Percentiles rank a stretch among this genome's conserved stretches.
Evolutionary conservation across 2,329 filamentous ascomycete genomes (phyloP).

Genomic region (Zymoseptoria crescenta): DNA sequence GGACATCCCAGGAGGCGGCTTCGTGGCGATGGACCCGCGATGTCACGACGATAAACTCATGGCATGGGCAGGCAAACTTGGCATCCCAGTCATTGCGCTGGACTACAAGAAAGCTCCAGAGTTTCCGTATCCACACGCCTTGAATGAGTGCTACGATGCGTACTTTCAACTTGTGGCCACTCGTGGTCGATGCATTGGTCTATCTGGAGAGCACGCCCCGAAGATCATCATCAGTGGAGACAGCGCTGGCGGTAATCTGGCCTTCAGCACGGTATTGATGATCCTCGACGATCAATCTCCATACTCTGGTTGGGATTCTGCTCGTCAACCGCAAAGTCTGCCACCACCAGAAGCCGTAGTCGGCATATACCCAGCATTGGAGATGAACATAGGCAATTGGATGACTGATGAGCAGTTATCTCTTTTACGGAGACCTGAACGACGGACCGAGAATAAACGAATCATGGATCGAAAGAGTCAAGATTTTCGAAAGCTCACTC

Average conservation of each 20-base stretch:
- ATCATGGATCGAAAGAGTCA: slow-evolving; percentile 79
- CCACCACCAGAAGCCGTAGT: slow-evolving; percentile 67
- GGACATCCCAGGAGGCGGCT: slow-evolving; percentile 89
- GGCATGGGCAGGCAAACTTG: slow-evolving; percentile 82
- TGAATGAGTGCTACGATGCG: slow-evolving; percentile 83
- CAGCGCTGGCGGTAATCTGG: slow-evolving; percentile 75
- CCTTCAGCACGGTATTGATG: slow-evolving; percentile 78
- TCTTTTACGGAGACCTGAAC: slow-evolving; percentile 74
- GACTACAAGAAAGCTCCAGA: slow-evolving; percentile 87
- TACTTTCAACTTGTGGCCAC: slow-evolving; percentile 67
- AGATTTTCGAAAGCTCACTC: slow-evolving; percentile 76
- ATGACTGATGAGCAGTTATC: slow-evolving; percentile 99
- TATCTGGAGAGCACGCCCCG: slow-evolving; percentile 59
- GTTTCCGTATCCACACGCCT: slow-evolving; percentile 72
- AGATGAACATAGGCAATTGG: slow-evolving; percentile 98
- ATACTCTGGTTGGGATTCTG: slow-evolving; percentile 26
- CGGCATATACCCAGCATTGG: slow-evolving; percentile 79
- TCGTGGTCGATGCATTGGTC: slow-evolving; percentile 65
- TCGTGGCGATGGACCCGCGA: slow-evolving; percentile 93
- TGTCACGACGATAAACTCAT: slow-evolving; percentile 91
- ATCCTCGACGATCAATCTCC: slow-evolving; percentile 59
- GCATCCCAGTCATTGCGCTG: slow-evolving; percentile 79
- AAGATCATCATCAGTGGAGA: slow-evolving; percentile 69
- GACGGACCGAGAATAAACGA: slow-evolving; percentile 66
- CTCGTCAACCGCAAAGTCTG: slow-evolving; percentile 36